Base-by-base conservation (phyloP, 148 eudicot genomes). In the Silene conica region DNA sequence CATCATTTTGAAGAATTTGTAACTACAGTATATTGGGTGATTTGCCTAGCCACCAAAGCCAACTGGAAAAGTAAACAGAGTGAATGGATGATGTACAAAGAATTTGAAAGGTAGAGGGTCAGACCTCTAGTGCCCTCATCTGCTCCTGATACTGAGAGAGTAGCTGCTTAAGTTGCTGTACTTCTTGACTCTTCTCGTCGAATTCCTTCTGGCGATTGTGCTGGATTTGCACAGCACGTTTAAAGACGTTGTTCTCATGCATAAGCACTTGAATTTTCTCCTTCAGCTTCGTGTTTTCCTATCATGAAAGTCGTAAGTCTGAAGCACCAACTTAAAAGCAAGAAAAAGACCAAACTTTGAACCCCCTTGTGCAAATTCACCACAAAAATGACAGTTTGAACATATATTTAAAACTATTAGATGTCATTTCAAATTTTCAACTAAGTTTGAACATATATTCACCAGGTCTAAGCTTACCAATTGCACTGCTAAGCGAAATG, bases 71-170 rank as follows among this genome's bases (percentile, higher is more conserved):
- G 41, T 5, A 45, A 20, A 67, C 41, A 6, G 9, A 6, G 43
- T 38, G 43, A 38, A 38, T 38, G 9, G 3, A 38, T 38, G 43
- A 38, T 38, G 43, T 21, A 20, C 9, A 69, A 50, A 22, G 38
- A 68, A 10, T 4, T 6, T 38, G 43, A 38, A 38, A 38, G 41
- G 5, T 46, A 5, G 26, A 50, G 21, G 21, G 14, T 19, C 81
- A 48, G 28, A 93, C 98, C 97, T 94, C 89, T 34, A 91, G 89
- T 21, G 74, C 92, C 76, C 90, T 82, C 74, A 94, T 8, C 75
- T 91, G 98, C 80, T 91, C 96, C 79, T 91, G 97, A 80, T 91
- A 88, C 57, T 87, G 91, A 77, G 88, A 74, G 16, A 91, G 67
- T 67, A 91, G 78, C 83, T 91, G 91, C 90, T 87, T 91, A 70